Evolutionary conservation across 164 flowering plant genomes (phyloP).

Genomic region (Vitis cinerea): DNA sequence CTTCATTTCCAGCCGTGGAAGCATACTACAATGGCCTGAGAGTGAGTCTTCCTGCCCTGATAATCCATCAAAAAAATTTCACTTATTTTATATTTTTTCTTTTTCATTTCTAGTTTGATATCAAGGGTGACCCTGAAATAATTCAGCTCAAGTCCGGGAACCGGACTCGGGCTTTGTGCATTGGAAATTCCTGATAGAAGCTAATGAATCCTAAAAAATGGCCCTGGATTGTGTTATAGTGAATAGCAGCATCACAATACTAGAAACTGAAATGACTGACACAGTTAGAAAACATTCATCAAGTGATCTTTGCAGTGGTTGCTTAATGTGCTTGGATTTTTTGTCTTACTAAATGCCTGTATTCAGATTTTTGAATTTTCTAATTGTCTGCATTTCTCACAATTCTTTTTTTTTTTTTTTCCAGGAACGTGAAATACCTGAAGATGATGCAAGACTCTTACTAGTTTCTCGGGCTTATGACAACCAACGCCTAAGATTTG

Average conservation of each 20-base stretch:
- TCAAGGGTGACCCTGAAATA: no score
- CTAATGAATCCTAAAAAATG: no score
- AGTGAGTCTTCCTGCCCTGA: slow-evolving; percentile 33
- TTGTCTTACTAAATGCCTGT: not conserved
- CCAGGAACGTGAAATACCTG: slow-evolving; percentile 82
- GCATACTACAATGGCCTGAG: slow-evolving; percentile 81
- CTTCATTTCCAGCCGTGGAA: slow-evolving; percentile 64
- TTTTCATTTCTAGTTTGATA: not conserved
- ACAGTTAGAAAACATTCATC: no score
- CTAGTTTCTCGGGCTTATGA: slow-evolving; percentile 48
- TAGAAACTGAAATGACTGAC: no score
- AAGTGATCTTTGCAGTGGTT: not conserved
- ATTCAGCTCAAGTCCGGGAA: no score
- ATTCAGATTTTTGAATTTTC: not conserved
- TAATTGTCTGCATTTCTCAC: no score
- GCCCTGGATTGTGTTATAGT: no score
- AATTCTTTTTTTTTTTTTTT: not conserved
- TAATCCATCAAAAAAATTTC: not conserved
- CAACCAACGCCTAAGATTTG: slow-evolving; percentile 38
- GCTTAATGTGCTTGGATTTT: not conserved
- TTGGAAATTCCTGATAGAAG: no score
- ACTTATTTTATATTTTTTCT: not conserved
- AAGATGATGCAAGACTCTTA: slow-evolving; percentile 72
- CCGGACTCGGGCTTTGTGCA: no score
- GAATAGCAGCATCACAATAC: no score